phyloP scores from a whole-genome alignment of 2,329 filamentous ascomycete genomes.

The Ceratocystis albifundus region DNA sequence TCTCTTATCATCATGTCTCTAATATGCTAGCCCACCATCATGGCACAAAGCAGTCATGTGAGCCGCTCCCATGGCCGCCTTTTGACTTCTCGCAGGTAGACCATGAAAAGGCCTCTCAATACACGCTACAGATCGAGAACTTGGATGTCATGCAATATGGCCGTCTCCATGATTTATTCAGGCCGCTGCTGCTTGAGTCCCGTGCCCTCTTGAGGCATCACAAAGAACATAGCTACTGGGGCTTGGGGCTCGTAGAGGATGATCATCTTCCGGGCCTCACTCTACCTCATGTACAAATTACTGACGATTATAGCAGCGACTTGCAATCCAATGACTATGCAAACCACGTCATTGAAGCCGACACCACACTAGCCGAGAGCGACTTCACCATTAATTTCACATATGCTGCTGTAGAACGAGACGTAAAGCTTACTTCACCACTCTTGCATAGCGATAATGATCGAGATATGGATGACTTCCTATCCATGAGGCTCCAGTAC shows the following conservation, averaged over 20 bases:
- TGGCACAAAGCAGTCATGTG: neutral
- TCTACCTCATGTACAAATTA: slow-evolving; percentile 8
- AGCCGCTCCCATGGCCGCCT: neutral
- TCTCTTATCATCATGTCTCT: neutral
- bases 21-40: neutral
- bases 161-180: slow-evolving; percentile 22
- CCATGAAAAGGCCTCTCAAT: neutral
- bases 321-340: slow-evolving; percentile 2
- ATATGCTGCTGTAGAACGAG: slow-evolving; percentile 8
- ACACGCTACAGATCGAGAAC: slow-evolving; percentile 22
- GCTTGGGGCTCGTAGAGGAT: slow-evolving; percentile 14
- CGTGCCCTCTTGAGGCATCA: slow-evolving; percentile 9
- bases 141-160: slow-evolving; percentile 22
- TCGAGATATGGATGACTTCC: slow-evolving; percentile 2
- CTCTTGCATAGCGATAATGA: slow-evolving; percentile 3
- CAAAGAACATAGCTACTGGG: slow-evolving; percentile 5
- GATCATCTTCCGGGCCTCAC: slow-evolving; percentile 6
- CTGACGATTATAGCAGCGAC: neutral
- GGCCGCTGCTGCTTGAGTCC: slow-evolving; percentile 16
- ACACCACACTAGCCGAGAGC: neutral
- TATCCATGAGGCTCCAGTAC: slow-evolving; percentile 9
- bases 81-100: neutral
- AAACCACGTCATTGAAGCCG: slow-evolving; percentile 10
- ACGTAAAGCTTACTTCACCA: slow-evolving; percentile 12
- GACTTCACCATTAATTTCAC: neutral